Base-by-base conservation (phyloP, 768 basidiomycete genomes). In the Leccinum broughii region DNA sequence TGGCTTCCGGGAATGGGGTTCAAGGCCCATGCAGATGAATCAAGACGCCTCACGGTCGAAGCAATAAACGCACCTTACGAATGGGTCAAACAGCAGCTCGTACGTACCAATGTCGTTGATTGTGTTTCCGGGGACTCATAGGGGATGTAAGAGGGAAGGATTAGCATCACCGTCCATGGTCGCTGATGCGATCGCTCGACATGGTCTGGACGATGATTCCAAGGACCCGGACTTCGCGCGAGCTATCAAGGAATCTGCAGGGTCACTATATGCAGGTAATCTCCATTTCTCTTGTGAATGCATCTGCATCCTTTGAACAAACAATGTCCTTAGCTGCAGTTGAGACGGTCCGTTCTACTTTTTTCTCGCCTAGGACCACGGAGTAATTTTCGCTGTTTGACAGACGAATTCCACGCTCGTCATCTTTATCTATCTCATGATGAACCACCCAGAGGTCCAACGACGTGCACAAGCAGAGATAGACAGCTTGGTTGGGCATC, bases 221-320 rank as follows among this genome's bases (percentile, higher is more conserved):
- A 44, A 20, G 26, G 14, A 51, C 4, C 22, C 50, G 50, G 50
- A 30, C 8, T 28, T 51, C 15, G 26, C 26, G 8, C 26, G 26
- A 51, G 50, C 50, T 26, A 30, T 26, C 50, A 30, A 30, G 7
- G 24, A 30, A 26, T 30, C 50, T 30, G 50, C 50, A 22, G 68
- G 59, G 26, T 51, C 64, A 6, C 26, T 64, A 4, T 71, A 63
- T 46, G 39, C 58, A 51, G 70, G 70, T 69, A 26, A 44, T 9
- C 4, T n/a, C 41, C n/a, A 20, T 44, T 44, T 44, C 9, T 44
- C 41, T 20, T 20, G 6, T 44, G n/a, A 10, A 44, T 5, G 10
- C 3, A 44, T 44, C 41, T 11, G 4, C 20, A 44, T 9, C 41
- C n/a, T 44, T 41, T 41, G 15, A 44, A 44, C 9, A 10, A 44